Conservation (phyloP, 2,329 filamentous ascomycete genomes). For the Paraconiothyrium brasiliense region DNA sequence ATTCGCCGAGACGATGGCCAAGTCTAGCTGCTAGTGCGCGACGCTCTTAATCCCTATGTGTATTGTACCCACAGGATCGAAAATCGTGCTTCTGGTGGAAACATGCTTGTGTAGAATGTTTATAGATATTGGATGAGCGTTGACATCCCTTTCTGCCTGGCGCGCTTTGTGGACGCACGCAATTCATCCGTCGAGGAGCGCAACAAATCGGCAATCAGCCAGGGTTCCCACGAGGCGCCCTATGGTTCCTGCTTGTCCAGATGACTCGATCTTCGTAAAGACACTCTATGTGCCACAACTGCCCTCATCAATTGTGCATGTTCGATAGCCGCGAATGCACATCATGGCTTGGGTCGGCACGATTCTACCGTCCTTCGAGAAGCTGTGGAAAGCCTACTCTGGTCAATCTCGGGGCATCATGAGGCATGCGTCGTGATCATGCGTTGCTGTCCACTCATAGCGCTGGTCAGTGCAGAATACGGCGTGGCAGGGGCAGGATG, state of each 20-base stretch:
- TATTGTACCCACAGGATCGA: background rate
- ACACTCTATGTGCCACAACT: constrained; percentile 37
- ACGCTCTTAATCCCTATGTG: background rate
- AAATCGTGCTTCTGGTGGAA: background rate
- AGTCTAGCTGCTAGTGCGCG: background rate
- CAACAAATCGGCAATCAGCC: constrained; percentile 23
- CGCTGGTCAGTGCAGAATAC: background rate
- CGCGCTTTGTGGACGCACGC: constrained; percentile 2
- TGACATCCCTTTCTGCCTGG: background rate
- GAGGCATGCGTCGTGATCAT: constrained; percentile 21
- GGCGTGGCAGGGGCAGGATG: constrained; percentile 2
- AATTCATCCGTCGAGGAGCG: constrained; percentile 11
- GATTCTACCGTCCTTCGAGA: constrained; percentile 36
- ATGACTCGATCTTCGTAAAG: constrained; percentile 23
- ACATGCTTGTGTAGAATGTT: constrained; percentile 1
- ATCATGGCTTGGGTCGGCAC: constrained; percentile 27
- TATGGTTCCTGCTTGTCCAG: constrained; percentile 26
- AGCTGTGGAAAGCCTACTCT: constrained; percentile 24
- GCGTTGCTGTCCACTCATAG: constrained; percentile 21
- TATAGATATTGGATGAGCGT: background rate
- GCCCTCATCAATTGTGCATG: constrained; percentile 24
- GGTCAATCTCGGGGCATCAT: background rate
- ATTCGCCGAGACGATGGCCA: background rate
- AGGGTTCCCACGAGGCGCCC: constrained; percentile 18
- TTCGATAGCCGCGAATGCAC: constrained; percentile 22